Base-by-base conservation (phyloP, 192 early-diverging fungal species). In the Coemansia sp. region DNA sequence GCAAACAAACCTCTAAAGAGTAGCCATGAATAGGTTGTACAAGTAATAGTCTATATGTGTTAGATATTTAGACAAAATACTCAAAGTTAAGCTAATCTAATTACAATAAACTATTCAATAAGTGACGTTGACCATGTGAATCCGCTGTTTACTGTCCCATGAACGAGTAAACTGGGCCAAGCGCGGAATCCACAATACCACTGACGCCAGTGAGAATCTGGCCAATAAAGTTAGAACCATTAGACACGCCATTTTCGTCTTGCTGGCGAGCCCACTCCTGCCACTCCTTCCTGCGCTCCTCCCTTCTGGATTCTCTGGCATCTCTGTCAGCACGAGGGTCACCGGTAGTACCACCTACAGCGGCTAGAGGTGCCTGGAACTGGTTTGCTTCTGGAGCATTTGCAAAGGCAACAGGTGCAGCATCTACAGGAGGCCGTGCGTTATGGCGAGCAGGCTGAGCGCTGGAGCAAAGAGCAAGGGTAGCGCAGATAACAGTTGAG, bases 121-220 rank as follows among this genome's bases (percentile, higher is more conserved):
- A 43, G 3, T 3, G 11, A 39, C 12, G 27, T 8, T n/a, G 15
- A 16, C 44, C 44, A 46, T 13, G 22, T 13, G 3, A 55, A 67
- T 9, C 33, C 5, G 20, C 39, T 33, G 58, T 38, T 24, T 62
- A 62, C 67, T 65, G 46, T 36, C 72, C 64, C 49, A 83, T 62
- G 33, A 83, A 27, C 36, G 75, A 74, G 68, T 83, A 83, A 11
- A 83, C 65, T 10, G 80, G 80, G 70, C 80, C 80, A 24, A 83
- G 70, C 9, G 80, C 80, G 12, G 80, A 83, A 20, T 83, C 80
- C 33, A 83, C 76, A 68, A 83, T 83, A 46, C 80, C 80, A 62
- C 80, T 78, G 36, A 83, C 80, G 11, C 80, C 80, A 62, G 74
- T 64, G 12, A 83, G 73, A 46, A 83, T 68, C 16, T 78, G 69